A percentile compares a stretch with the other conserved stretches of the same genome.
Evolutionary conservation across 1,284 basidiomycete species (phyloP).

Genomic region (Cutaneotrichosporon curvatum): DNA sequence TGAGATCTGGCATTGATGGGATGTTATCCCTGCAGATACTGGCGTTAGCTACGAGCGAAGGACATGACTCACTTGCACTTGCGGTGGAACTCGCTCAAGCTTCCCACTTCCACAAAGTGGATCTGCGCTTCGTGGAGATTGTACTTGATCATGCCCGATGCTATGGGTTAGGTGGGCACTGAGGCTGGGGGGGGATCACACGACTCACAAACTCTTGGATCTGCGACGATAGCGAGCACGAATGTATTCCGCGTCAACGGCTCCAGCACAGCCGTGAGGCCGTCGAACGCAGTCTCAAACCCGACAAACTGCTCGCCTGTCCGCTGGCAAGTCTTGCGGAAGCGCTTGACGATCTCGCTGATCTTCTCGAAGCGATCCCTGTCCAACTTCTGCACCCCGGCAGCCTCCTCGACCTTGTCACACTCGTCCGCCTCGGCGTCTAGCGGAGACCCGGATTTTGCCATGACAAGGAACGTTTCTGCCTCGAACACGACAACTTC

Average conservation of each 20-base stretch:
- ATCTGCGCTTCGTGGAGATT: conserved; percentile 47
- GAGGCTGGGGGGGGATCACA: too few species aligned
- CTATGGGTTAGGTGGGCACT: not conserved
- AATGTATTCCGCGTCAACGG: conserved; percentile 92
- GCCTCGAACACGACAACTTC: conserved; percentile 96
- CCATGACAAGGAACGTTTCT: conserved; percentile 95
- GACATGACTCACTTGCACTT: conserved; percentile 38
- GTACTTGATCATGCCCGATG: conserved; percentile 38
- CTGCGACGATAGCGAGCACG: conserved; percentile 72
- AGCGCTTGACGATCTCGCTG: conserved; percentile 88
- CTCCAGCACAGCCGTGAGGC: conserved; percentile 77
- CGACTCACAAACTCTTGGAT: conserved; percentile 70
- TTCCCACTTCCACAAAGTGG: conserved; percentile 48
- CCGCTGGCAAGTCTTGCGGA: conserved; percentile 76
- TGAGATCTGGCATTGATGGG: conserved; percentile 20
- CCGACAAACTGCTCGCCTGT: conserved; percentile 65
- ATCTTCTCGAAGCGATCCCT: conserved; percentile 89
- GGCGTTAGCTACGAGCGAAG: not conserved
- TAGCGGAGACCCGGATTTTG: conserved; percentile 48
- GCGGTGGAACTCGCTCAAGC: conserved; percentile 24
- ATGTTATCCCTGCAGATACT: conserved; percentile 28
- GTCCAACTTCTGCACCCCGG: conserved; percentile 55
- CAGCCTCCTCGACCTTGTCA: conserved; percentile 29
- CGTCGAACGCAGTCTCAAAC: conserved; percentile 73
- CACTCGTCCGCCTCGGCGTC: conserved; percentile 37